Percentiles rank a stretch among this genome's conserved stretches.
phyloP scores from a whole-genome alignment of 495 filamentous ascomycete species.

The Tuber brumale region DNA sequence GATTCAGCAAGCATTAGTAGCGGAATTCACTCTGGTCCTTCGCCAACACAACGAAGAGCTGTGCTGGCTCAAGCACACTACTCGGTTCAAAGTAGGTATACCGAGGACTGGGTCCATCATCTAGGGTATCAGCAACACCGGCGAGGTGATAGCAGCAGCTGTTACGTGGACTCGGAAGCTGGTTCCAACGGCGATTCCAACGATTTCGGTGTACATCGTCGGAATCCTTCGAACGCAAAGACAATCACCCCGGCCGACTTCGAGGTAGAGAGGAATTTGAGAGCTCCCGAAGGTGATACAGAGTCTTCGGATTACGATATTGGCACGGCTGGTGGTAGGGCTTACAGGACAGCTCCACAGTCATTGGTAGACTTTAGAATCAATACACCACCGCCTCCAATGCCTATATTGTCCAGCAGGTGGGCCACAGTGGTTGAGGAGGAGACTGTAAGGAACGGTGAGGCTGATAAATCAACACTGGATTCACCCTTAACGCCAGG shows the following conservation, averaged over 20 bases:
- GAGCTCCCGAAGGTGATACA: constrained; percentile 20
- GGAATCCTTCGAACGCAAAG: constrained; percentile 40
- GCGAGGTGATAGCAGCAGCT: constrained; percentile 33
- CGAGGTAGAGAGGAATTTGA: constrained; percentile 18
- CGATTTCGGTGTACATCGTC: constrained; percentile 28
- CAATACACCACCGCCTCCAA: constrained; percentile 7
- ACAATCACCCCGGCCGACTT: constrained; percentile 41
- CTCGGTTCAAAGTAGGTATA: constrained; percentile 36
- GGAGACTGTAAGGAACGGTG: constrained; percentile 20
- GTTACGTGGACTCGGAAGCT: constrained; percentile 18
- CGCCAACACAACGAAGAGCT: constrained; percentile 10
- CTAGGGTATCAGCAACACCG: constrained; percentile 39
- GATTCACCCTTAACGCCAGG: not conserved
- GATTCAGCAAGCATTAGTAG: constrained; percentile 18
- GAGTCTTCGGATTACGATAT: constrained; percentile 36
- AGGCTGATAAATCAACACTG: not conserved
- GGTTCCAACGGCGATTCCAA: constrained; percentile 32
- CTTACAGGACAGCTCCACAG: constrained; percentile 38
- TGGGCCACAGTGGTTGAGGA: constrained; percentile 31
- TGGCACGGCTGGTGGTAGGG: constrained; percentile 22
- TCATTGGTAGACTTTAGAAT: constrained; percentile 30
- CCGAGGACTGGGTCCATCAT: constrained; percentile 41
- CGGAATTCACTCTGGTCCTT: constrained; percentile 22
- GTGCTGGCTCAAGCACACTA: constrained; percentile 16
- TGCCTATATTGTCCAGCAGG: constrained; percentile 31